These are phyloP conservation scores for Coemansia sp. DNA, from an alignment of 192 early-diverging fungal species.

Conservation along the genomic window DNA sequence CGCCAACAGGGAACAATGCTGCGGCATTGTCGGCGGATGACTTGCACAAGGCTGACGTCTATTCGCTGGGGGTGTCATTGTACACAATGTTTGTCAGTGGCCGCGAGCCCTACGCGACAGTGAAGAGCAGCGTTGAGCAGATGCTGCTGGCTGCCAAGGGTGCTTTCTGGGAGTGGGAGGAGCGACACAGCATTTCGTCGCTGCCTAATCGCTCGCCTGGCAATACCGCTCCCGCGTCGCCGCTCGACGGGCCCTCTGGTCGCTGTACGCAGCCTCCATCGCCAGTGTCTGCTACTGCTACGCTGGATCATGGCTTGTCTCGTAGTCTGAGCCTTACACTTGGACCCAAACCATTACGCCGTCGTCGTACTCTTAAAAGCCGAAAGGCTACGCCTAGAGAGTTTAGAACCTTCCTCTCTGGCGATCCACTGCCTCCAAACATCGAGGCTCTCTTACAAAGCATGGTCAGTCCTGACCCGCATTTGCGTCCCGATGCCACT, in stretches of 20 bases:
- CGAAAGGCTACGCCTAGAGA: conserved; percentile 36
- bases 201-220: conserved; percentile 14
- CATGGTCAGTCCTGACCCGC: conserved; percentile 48
- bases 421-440: conserved; percentile 39
- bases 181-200: conserved; percentile 40
- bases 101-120: conserved; percentile 59
- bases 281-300: conserved; percentile 14
- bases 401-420: conserved; percentile 47
- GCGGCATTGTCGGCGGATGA: conserved; percentile 15
- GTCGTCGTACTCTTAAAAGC: conserved; percentile 46
- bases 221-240: conserved; percentile 10
- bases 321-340: conserved; percentile 31
- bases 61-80: conserved; percentile 61
- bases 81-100: conserved; percentile 63
- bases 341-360: conserved; percentile 19
- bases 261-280: conserved; percentile 25
- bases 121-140: conserved; percentile 64
- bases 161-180: conserved; percentile 68
- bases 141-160: conserved; percentile 63
- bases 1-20: conserved; percentile 4
- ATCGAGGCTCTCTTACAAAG: conserved; percentile 41
- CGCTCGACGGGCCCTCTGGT: conserved; percentile 17
- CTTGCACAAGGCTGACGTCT: conserved; percentile 58
- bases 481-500: conserved; percentile 41
- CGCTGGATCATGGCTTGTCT: conserved; percentile 14